A percentile compares a stretch with the other conserved stretches of the same genome.
These are phyloP conservation scores for Zygoascus hellenicus DNA, from an alignment of 1,139 yeast species.

Conservation along the genomic window DNA sequence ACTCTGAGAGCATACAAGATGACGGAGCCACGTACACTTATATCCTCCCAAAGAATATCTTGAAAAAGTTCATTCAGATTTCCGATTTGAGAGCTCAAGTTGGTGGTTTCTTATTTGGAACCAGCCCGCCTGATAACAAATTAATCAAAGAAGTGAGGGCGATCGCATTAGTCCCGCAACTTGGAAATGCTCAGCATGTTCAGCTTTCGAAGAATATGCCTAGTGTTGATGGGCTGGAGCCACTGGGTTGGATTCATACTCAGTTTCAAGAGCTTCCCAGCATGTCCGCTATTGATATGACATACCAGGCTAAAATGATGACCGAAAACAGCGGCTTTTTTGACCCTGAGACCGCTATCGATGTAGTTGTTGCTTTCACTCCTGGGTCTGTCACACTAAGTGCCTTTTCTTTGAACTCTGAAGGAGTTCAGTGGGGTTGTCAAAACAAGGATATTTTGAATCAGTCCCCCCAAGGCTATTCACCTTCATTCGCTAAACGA, in stretches of 20 bases:
- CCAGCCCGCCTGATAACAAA: constrained; percentile 61
- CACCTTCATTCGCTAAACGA: constrained; percentile 51
- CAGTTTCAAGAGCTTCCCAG: constrained; percentile 57
- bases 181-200: constrained; percentile 65
- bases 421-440: constrained; percentile 76
- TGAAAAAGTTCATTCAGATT: constrained; percentile 71
- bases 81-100: constrained; percentile 80
- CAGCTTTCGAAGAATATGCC: constrained; percentile 54
- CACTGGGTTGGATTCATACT: constrained; percentile 52
- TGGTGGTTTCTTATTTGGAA: constrained; percentile 76
- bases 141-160: constrained; percentile 73
- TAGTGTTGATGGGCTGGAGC: constrained; percentile 35
- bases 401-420: constrained; percentile 54
- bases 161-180: constrained; percentile 81
- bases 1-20: constrained; percentile 51
- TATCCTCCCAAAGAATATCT: constrained; percentile 73
- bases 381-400: constrained; percentile 82
- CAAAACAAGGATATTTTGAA: constrained; percentile 48
- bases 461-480: constrained; percentile 58
- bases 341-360: constrained; percentile 39
- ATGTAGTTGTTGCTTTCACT: constrained; percentile 64
- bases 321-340: constrained; percentile 34
- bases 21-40: constrained; percentile 56
- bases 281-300: constrained; percentile 67
- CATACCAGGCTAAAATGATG: constrained; percentile 49